Conservation (phyloP, 2,329 filamentous ascomycete genomes). For the Colletotrichum noveboracense region DNA sequence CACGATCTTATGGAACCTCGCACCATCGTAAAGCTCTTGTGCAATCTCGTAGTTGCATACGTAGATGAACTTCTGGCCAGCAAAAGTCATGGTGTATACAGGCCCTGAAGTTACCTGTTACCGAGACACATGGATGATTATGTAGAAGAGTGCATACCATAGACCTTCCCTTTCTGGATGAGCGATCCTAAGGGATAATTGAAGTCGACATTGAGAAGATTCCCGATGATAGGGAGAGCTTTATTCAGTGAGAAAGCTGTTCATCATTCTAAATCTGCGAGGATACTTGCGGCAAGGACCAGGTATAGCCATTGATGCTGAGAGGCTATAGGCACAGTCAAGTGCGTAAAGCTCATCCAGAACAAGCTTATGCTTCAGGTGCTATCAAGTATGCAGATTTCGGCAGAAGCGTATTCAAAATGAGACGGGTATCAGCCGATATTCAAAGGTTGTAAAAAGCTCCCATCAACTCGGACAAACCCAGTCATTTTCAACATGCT, state of each 20-base stretch:
- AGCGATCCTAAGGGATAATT: neutral
- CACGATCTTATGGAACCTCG: neutral
- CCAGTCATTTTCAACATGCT: neutral
- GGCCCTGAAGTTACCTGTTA: neutral
- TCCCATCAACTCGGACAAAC: neutral
- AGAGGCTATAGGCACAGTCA: neutral
- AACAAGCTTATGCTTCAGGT: neutral
- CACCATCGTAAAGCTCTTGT: neutral
- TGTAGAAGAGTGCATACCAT: neutral
- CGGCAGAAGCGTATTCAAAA: neutral
- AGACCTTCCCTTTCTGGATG: neutral
- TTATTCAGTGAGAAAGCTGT: accelerated
- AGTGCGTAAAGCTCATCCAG: neutral
- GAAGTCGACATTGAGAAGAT: neutral
- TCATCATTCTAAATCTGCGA: neutral
- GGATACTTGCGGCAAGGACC: neutral
- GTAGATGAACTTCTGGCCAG: neutral
- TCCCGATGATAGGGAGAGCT: neutral
- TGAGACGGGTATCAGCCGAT: accelerated
- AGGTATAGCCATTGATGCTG: neutral
- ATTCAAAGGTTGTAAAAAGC: accelerated
- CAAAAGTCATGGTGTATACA: neutral
- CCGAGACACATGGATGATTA: neutral
- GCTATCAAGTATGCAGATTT: neutral
- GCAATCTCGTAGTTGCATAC: neutral